Evolutionary conservation across 352 stramenopile species (phyloP), one percentile per base, ranked within the genome.

Genomic region (Phytophthora sp.): DNA sequence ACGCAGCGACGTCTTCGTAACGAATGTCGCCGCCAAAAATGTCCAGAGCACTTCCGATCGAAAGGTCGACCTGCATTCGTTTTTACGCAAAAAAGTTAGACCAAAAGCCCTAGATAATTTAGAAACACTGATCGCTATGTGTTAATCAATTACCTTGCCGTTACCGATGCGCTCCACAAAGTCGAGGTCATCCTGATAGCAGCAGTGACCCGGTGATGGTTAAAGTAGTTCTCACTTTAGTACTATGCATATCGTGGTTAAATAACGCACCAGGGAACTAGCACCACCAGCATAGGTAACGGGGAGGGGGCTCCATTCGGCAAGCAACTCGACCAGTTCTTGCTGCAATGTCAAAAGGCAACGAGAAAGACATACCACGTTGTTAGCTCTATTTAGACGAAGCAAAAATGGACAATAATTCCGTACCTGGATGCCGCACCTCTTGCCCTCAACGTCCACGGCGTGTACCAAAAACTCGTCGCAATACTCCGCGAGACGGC

Each of bases 391-490:
- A n/a, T n/a, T n/a, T n/a, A n/a, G n/a, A n/a, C n/a, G n/a, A n/a
- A 41, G 16, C 13, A 26, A 45, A 42, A n/a, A 47, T 12, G 8
- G n/a, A 30, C 12, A 26, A 4, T 11, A 46, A 20, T 1, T 7
- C 38, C 27, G 18, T 57, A 94, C 86, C 74, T 98, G 83, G 55
- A 99, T 98, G 3, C 96, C 96, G 63, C 92, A 97, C 29, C 91
- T 84, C 73, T 97, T 98, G 52, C 97, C 97, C 84, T 99, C 97
- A 15, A 99, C 97, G 45, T 99, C 97, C 15, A 99, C 97, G 0
- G 96, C 97, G 75, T 99, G 97, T 1, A 99, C 96, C 27, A 99
- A 76, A 70, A 99, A 99, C 77, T 99, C 97, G 62, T 97, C 93
- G 66, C 97, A 99, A 70, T 98, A 98, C 26, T 80, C 73, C 11